Base-by-base conservation (phyloP, 2,329 filamentous ascomycete genomes). In the Alternaria dauci region DNA sequence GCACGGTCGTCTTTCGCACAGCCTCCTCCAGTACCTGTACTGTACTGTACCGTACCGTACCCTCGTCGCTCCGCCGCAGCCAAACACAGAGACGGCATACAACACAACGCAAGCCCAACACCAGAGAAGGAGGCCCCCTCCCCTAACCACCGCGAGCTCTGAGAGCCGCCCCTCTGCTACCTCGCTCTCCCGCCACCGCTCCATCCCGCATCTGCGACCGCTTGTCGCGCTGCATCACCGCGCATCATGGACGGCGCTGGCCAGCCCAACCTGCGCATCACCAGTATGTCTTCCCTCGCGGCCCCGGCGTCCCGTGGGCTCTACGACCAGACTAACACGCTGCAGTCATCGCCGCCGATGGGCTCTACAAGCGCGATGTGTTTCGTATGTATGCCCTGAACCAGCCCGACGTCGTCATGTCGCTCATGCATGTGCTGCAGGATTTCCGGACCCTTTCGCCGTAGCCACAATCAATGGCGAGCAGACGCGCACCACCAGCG, bases 331-430 rank as follows among this genome's bases (percentile, higher is more conserved):
- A 50, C 77, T 79, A 65, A 80, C 75, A 63, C 1, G 5, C 2
- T 23, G 50, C 71, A 98, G 95, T 99, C 83, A 97, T 99, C 84
- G 95, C 95, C 72, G 95, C 95, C 72, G 95, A 99, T 86, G 95
- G 95, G 62, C 86, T 99, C 69, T 98, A 97, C 86, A 99, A 98
- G 85, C 90, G 95, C 82, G 95, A 99, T 92, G 94, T 99, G 63
- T 98, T 99, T 82, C 88, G 95, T 98, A 90, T 74, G 93, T 88
- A 50, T 44, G 55, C 58, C 59, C 36, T 9, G 23, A 18, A 42
- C 38, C 28, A 23, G 30, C 36, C 48, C 59, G 20, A 55, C 51
- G 18, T 41, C 20, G 44, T 55, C 43, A 55, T 48, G 32, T 53
- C 67, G 61, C 76, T 81, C 67, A 82, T 70, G 59, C 44, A 61